Evolutionary conservation across 2,329 filamentous ascomycete species (phyloP).

Genomic region (Aspergillus oerlinghausenensis): DNA sequence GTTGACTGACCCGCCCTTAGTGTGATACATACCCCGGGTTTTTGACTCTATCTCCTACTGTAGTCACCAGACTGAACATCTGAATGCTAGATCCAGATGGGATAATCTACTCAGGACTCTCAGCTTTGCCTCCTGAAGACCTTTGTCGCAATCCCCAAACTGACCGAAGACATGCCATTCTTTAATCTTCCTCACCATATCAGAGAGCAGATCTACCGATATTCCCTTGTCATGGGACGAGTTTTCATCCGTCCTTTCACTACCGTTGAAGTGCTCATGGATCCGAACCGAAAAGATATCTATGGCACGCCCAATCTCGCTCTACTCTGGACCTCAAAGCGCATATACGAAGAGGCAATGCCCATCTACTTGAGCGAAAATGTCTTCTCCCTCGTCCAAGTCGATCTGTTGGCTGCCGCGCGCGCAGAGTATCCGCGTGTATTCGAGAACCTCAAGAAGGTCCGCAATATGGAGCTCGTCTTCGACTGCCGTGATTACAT

Average conservation of each 20-base stretch:
- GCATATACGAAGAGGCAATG: constrained; percentile 15
- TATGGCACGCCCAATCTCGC: constrained; percentile 13
- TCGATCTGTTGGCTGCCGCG: constrained; percentile 12
- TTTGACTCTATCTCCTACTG: not conserved
- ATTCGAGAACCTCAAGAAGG: constrained; percentile 8
- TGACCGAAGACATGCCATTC: constrained; percentile 2
- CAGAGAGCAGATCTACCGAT: constrained; percentile 15
- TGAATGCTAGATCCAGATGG: not conserved
- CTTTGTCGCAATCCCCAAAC: not conserved
- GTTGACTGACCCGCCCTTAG: not conserved
- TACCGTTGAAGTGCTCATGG: constrained; percentile 8
- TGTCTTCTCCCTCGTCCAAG: constrained; percentile 17
- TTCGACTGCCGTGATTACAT: constrained; percentile 18
- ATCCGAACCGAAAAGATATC: constrained; percentile 1
- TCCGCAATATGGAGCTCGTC: constrained; percentile 16
- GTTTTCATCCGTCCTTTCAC: constrained; percentile 18
- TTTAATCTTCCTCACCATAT: constrained; percentile 14
- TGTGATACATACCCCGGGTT: not conserved
- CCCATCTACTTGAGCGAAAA: constrained; percentile 18
- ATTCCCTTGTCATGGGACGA: constrained; percentile 11
- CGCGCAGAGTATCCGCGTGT: constrained; percentile 7
- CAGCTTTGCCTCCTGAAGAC: not conserved
- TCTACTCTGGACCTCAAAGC: constrained; percentile 12
- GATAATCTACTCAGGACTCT: no score
- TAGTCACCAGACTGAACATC: not conserved